Evolutionary conservation across 2,329 filamentous ascomycete genomes (phyloP).

Genomic region (Clathrospora elynae): DNA sequence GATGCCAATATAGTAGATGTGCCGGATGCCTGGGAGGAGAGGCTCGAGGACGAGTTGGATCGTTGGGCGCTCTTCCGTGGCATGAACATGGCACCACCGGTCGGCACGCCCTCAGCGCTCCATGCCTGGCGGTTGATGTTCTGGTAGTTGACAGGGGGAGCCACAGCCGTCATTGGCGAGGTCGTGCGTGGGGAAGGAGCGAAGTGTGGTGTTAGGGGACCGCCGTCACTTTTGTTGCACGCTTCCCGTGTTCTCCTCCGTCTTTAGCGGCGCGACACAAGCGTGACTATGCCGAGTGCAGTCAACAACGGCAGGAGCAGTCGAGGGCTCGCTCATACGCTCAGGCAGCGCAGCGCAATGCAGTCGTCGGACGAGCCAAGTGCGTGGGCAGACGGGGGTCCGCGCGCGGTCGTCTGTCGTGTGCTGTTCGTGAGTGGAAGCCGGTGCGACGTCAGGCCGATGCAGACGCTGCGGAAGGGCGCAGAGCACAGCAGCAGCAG

Average conservation of each 20-base stretch:
- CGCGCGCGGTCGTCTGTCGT: constrained; percentile 36
- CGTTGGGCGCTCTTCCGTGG: constrained; percentile 83
- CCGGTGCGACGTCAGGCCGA: constrained; percentile 40
- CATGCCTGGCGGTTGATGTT: constrained; percentile 65
- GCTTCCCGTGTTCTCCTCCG: constrained; percentile 33
- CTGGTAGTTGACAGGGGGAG: constrained; percentile 67
- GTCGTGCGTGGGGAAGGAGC: constrained; percentile 26
- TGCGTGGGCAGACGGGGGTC: constrained; percentile 15
- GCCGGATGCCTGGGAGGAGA: constrained; percentile 67
- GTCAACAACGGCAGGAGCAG: constrained; percentile 23
- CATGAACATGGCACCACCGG: constrained; percentile 77
- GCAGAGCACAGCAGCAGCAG: constrained; percentile 24
- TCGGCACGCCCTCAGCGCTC: constrained; percentile 64
- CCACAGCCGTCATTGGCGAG: constrained; percentile 67
- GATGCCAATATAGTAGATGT: constrained; percentile 68
- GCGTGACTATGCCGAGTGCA: constrained; percentile 32
- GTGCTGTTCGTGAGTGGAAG: constrained; percentile 43
- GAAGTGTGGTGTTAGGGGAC: constrained; percentile 24
- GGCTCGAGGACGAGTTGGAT: constrained; percentile 87
- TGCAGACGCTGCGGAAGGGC: constrained; percentile 23
- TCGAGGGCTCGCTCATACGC: constrained; percentile 30
- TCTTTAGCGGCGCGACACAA: constrained; percentile 36
- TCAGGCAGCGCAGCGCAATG: constrained; percentile 32
- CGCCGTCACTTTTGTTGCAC: constrained; percentile 33
- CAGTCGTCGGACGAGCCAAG: constrained; percentile 16